Evolutionary conservation across 352 stramenopile species (phyloP).

Genomic region (Globisporangium spinosum): DNA sequence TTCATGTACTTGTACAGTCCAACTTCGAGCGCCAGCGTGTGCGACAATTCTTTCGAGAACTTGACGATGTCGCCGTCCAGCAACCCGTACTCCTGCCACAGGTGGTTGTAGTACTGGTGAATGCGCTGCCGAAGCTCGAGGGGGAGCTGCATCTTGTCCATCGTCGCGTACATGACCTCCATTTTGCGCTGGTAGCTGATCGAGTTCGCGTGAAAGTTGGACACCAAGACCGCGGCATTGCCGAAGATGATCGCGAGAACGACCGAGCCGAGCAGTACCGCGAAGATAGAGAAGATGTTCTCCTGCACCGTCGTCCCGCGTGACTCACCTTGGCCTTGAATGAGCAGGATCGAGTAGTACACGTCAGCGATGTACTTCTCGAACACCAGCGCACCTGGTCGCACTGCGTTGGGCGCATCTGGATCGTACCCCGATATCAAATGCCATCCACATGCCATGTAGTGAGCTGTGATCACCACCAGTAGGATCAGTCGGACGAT

Average conservation of each 20-base stretch:
- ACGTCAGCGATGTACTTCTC: constrained; percentile 34
- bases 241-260: constrained; percentile 59
- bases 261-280: constrained; percentile 43
- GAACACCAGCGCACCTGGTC: neutral
- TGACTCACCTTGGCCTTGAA: constrained; percentile 53
- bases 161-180: constrained; percentile 53
- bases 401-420: neutral
- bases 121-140: constrained; percentile 46
- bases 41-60: constrained; percentile 54
- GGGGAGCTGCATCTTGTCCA: constrained; percentile 48
- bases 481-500: constrained; percentile 11
- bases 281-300: constrained; percentile 40
- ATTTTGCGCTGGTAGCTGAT: constrained; percentile 66
- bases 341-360: constrained; percentile 42
- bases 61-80: constrained; percentile 47
- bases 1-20: constrained; percentile 72
- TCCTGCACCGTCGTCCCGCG: constrained; percentile 22
- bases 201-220: constrained; percentile 53
- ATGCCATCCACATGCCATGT: constrained; percentile 16
- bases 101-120: constrained; percentile 63
- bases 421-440: neutral
- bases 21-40: constrained; percentile 63
- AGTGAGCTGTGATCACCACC: constrained; percentile 11
- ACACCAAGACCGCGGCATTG: constrained; percentile 54
- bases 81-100: constrained; percentile 67